These are phyloP conservation scores for Wickerhamiella occidentalis DNA, from an alignment of 805 yeast species.

Conservation along the genomic window DNA sequence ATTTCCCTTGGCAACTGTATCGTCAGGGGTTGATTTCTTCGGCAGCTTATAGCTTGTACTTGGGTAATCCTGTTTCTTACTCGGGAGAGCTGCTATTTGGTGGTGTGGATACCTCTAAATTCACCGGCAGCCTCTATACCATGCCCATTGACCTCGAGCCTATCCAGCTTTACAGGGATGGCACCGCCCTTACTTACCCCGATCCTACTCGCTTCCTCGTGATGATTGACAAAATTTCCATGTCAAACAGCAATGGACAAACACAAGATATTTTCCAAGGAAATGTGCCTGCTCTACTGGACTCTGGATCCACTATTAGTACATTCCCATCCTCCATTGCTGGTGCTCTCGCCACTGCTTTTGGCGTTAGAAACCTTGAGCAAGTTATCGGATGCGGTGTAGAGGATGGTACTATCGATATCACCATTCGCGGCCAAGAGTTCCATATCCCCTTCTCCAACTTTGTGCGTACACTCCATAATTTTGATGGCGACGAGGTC, in stretches of 20 bases:
- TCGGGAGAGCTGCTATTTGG: conserved; percentile 33
- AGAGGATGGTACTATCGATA: conserved; percentile 6
- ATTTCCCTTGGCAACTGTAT: conserved; percentile 29
- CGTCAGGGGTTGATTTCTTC: conserved; percentile 32
- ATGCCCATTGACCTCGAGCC: conserved; percentile 8
- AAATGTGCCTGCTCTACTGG: conserved; percentile 15
- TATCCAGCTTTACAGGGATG: not conserved
- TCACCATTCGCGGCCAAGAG: conserved; percentile 16
- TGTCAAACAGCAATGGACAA: not conserved
- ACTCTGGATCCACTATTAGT: conserved; percentile 13
- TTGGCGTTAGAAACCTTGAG: conserved; percentile 32
- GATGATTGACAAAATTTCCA: not conserved
- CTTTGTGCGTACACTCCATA: conserved; percentile 3
- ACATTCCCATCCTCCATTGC: conserved; percentile 11
- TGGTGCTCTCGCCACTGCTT: conserved; percentile 19
- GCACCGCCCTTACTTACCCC: not conserved
- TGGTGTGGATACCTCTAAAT: conserved; percentile 33
- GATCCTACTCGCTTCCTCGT: conserved; percentile 6
- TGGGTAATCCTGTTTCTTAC: conserved; percentile 25
- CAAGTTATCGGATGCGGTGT: conserved; percentile 19
- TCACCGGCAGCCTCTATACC: conserved; percentile 23
- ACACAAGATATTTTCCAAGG: not conserved
- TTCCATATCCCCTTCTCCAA: conserved; percentile 10
- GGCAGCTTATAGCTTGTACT: conserved; percentile 35
- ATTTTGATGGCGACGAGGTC: conserved; percentile 4